phyloP scores from a whole-genome alignment of 345 rosid species.

The Zanthoxylum bungeanum region DNA sequence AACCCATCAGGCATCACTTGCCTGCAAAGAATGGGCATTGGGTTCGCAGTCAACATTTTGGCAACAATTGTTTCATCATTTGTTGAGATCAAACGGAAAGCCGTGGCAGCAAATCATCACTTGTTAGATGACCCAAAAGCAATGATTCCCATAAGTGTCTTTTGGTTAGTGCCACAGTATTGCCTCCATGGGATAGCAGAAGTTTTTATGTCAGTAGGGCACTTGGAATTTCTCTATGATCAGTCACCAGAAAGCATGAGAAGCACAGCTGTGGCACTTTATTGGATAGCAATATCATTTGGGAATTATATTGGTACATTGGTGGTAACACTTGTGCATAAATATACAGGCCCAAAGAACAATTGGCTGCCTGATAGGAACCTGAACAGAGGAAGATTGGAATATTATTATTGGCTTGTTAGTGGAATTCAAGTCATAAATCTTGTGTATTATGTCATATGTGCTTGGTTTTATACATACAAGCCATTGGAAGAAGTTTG shows the following conservation, averaged over 20 bases:
- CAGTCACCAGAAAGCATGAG: constrained; percentile 77
- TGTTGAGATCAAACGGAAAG: constrained; percentile 49
- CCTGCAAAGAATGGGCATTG: constrained; percentile 60
- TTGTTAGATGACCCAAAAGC: constrained; percentile 41
- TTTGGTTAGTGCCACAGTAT: constrained; percentile 66
- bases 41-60: constrained; percentile 36
- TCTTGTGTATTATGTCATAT: constrained; percentile 40
- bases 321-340: constrained; percentile 48
- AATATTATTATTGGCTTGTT: constrained; percentile 52
- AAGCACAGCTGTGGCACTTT: constrained; percentile 51
- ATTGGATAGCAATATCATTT: constrained; percentile 33
- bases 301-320: constrained; percentile 54
- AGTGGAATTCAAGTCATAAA: constrained; percentile 48
- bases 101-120: constrained; percentile 35
- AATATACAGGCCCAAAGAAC: constrained; percentile 31
- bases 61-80: constrained; percentile 40
- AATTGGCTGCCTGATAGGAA: constrained; percentile 64
- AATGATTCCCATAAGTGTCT: constrained; percentile 46
- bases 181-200: constrained; percentile 54
- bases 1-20: constrained; percentile 52
- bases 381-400: constrained; percentile 50
- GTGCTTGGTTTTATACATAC: constrained; percentile 38
- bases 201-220: constrained; percentile 58
- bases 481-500: constrained; percentile 41
- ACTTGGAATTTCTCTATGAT: constrained; percentile 57